Evolutionary conservation across 768 basidiomycete genomes (phyloP), one percentile per base, ranked within the genome.

Genomic region (Tylopilus rubrobrunneus): DNA sequence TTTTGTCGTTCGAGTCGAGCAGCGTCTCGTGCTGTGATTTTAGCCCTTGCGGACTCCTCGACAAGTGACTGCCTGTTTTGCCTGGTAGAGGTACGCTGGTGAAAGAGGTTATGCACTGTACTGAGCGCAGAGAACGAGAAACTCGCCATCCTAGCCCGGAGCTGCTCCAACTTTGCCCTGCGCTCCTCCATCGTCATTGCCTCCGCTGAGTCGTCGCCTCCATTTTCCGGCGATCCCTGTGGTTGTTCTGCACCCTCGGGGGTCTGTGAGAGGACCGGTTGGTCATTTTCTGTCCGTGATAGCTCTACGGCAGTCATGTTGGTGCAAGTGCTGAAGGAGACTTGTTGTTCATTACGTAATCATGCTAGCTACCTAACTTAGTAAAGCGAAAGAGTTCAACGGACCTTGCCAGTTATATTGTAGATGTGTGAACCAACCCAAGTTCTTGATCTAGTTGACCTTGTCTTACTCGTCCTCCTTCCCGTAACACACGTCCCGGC

Each of bases 1-100:
- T 89, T 85, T 67, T 97, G 92, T 63, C 86, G 84, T 59, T 98
- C 96, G 28, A 96, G 75, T 39, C 93, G 83, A 21, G 87, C 86
- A 0, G 85, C 73, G 56, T 98, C 95, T 25, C 90, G 83, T 0
- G 82, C 87, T 5, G 83, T 86, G 9, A 87, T 73, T 62, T 91
- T 91, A 7, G 83, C 76, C 65, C 82, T 89, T 19, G 89, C 81
- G 34, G 85, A 83, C 66, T 98, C 96, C 57, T 92, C 86, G 15
- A 97, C 77, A 15, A 98, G 75, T 2, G 93, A 89, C 33, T 82
- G 81, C 12, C 94, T 84, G 69, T 99, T 99, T 4, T 86, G 92
- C 63, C 78, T 83, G 1, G 89, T 75, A 2, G 92, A 90, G 29
- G 82, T 78, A 48, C 80, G 85, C 93, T 95, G 49, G n/a, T 21